Base-by-base conservation (phyloP, 2,329 filamentous ascomycete species). In the Ceratocystis diversiconidia region DNA sequence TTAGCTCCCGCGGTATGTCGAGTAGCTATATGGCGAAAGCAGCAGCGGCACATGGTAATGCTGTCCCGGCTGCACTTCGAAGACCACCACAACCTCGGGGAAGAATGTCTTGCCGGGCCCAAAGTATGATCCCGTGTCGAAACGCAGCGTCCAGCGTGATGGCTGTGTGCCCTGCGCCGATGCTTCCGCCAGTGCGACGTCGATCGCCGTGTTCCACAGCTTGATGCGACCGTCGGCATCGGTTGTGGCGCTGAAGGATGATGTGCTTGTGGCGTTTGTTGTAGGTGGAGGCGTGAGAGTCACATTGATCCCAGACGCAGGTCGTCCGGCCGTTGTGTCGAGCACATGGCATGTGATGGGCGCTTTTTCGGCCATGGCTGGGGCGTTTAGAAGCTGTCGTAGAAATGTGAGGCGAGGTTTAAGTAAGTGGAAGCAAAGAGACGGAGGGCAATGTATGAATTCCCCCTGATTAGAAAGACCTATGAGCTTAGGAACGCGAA, bases 261-360 rank as follows among this genome's bases (percentile, higher is more conserved):
- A 12, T 7, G 48, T 28, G 30, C 17, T 50, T 41, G 36, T 5
- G 36, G 25, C 12, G 8, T 50, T 8, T 15, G 46, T 15, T 52
- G 80, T 80, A 61, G 84, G 15, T 10, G 17, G 8, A 10, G 28
- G 7, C 15, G 48, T 77, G 25, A 91, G 82, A 65, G 81, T 84
- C 66, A 92, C 88, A 69, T 80, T 79, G 71, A 94, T 82, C 68
- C 79, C 78, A 66, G 79, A 75, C 17, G 84, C 89, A 25, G 89
- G 89, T 66, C 80, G 81, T 72, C 89, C 89, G 68, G 82, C 77
- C n/a, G 85, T 82, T 10, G 89, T 92, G 79, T 94, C 88, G 74
- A 94, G 88, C 75, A 92, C 83, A 79, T 94, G 89, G 79, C 89
- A 92, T 74, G 89, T 92, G 72, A 94, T 92, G 72, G 83, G 84